Evolutionary conservation across 1,284 basidiomycete genomes (phyloP).

Genomic region (Abortiporus biennis): DNA sequence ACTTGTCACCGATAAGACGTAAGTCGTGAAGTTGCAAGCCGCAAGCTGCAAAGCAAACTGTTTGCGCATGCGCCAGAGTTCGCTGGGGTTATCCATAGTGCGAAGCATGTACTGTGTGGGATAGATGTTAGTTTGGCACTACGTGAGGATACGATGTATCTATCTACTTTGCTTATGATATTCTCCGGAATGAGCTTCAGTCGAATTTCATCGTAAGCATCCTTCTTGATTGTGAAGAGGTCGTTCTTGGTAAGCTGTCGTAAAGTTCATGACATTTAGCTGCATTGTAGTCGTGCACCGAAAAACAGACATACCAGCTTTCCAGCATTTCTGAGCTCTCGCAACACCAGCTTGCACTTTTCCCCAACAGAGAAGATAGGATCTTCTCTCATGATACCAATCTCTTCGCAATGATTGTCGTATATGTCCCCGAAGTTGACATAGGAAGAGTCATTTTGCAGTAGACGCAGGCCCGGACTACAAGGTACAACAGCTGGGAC

Average conservation of each 20-base stretch:
- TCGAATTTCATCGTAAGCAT: constrained; percentile 88
- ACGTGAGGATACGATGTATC: background rate
- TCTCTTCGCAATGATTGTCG: constrained; percentile 81
- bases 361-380: constrained; percentile 82
- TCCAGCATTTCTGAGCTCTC: constrained; percentile 55
- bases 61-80: constrained; percentile 96
- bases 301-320: too few species aligned
- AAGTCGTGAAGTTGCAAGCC: constrained; percentile 89
- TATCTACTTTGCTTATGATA: constrained; percentile 74
- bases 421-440: constrained; percentile 92
- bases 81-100: constrained; percentile 80
- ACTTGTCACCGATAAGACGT: constrained; percentile 80
- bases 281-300: background rate
- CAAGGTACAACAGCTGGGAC: constrained; percentile 86
- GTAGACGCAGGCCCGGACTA: constrained; percentile 78
- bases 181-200: constrained; percentile 90
- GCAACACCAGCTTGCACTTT: constrained; percentile 69
- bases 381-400: constrained; percentile 83
- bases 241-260: constrained; percentile 59
- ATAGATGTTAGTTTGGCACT: too few species aligned
- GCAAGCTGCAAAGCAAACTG: constrained; percentile 93
- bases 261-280: background rate
- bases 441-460: constrained; percentile 91
- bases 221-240: constrained; percentile 75
- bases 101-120: constrained; percentile 79